Conservation (phyloP, 306 rosid species). For the Comarum palustre region DNA sequence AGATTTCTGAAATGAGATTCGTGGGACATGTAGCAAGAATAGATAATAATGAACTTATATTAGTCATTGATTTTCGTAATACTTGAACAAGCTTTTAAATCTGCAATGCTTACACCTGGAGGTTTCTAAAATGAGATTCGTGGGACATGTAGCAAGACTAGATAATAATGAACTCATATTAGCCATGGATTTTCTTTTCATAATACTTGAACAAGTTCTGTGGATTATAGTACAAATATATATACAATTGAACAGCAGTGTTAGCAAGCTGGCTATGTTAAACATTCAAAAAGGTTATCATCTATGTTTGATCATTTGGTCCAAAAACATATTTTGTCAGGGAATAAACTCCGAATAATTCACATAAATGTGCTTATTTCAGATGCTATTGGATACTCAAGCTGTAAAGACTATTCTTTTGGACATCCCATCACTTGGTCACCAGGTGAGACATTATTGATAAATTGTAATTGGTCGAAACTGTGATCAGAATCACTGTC, state of each 20-base stretch:
- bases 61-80: not conserved
- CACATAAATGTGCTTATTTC: constrained; percentile 33
- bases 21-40: constrained; percentile 4
- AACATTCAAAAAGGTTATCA: not conserved
- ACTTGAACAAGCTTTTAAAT: not conserved
- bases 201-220: not conserved
- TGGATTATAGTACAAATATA: not conserved
- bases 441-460: constrained; percentile 55
- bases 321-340: constrained; percentile 11
- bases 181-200: not conserved
- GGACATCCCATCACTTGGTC: constrained; percentile 96
- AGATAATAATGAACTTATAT: not conserved
- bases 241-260: not conserved
- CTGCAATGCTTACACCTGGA: constrained; percentile 15
- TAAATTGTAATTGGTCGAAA: not conserved
- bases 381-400: constrained; percentile 98
- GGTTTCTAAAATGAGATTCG: constrained; percentile 3
- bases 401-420: constrained; percentile 96
- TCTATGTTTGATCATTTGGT: not conserved
- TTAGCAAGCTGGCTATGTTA: not conserved
- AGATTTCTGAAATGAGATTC: constrained; percentile 2
- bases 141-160: constrained; percentile 5
- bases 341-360: constrained; percentile 15
- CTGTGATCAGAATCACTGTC: not conserved
- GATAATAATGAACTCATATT: not conserved